Evolutionary conservation across 768 basidiomycete genomes (phyloP), one percentile per base, ranked within the genome.

Genomic region (Hericium coralloides): DNA sequence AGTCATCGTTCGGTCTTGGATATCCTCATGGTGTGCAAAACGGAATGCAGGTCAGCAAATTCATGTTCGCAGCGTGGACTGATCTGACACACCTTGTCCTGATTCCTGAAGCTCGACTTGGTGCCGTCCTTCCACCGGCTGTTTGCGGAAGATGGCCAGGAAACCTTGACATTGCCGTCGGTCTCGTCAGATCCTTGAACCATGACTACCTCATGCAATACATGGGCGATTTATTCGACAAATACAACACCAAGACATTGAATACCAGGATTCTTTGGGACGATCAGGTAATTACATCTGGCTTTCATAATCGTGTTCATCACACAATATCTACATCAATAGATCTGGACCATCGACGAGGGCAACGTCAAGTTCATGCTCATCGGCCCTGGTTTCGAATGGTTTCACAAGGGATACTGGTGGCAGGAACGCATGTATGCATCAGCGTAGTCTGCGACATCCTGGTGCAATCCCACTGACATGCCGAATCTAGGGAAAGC

Each of bases 281-380:
- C 52, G 85, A 89, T 66, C 79, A 77, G 66, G 85, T 87, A 61
- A 63, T 7, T 45, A 51, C 38, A 9, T 31, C 7, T 31, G 31
- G 2, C 12, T 23, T 36, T 20, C 43, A 20, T 63, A 52, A 25
- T 23, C 14, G 17, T 18, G 17, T 41, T 55, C 31, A 31, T n/a
- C 4, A 55, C 17, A 25, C 38, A 49, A 50, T 37, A 52, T 36
- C 20, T 55, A 7, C 15, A n/a, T 22, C 52, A 38, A 25, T 60
- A 88, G 85, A 83, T 88, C 31, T 83, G 87, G 38, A 80, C 85
- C 26, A 87, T 87, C 83, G 86, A 88, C 67, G 80, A 83, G 67
- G 79, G 82, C 54, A 84, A 87, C 61, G 69, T 75, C 56, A 86
- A 86, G 65, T 83, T 79, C 63, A 73, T 86, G 23, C 69, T 86